Evolutionary conservation across 257 asterid genomes (phyloP).

Genomic region (Penstemon barbatus): DNA sequence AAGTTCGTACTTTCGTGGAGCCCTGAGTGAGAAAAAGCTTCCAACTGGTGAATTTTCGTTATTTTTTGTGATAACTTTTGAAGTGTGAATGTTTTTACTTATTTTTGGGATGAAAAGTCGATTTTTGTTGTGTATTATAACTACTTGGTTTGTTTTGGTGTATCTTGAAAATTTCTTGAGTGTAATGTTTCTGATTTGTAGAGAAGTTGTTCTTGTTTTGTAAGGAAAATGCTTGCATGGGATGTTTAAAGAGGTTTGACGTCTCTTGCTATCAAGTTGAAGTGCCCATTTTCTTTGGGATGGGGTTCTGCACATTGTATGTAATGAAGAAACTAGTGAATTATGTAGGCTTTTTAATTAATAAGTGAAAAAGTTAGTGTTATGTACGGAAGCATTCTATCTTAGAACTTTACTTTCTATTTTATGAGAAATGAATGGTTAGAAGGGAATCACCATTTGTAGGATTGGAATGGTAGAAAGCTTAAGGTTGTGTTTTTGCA

Average conservation of each 20-base stretch:
- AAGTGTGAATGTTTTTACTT: neutral
- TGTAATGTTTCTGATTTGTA: neutral
- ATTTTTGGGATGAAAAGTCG: neutral
- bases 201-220: neutral
- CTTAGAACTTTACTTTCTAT: too few relatives aligned
- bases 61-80: neutral
- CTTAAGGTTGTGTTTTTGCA: constrained; percentile 9
- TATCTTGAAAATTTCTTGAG: constrained; percentile 8
- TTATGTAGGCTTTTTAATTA: too few relatives aligned
- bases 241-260: constrained; percentile 18
- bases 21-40: constrained; percentile 17
- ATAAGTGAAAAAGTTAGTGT: too few relatives aligned
- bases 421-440: too few relatives aligned
- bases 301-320: too few relatives aligned
- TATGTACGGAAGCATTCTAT: too few relatives aligned
- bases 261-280: constrained; percentile 5
- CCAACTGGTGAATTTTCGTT: constrained; percentile 28
- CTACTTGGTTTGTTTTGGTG: constrained; percentile 2
- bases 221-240: constrained; percentile 39
- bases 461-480: too few relatives aligned
- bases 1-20: neutral
- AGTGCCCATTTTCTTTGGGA: too few relatives aligned
- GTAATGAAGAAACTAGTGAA: too few relatives aligned
- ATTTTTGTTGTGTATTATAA: constrained; percentile 10
- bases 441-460: too few relatives aligned